Base-by-base conservation (phyloP, 768 basidiomycete genomes). In the Roridomyces roridus region DNA sequence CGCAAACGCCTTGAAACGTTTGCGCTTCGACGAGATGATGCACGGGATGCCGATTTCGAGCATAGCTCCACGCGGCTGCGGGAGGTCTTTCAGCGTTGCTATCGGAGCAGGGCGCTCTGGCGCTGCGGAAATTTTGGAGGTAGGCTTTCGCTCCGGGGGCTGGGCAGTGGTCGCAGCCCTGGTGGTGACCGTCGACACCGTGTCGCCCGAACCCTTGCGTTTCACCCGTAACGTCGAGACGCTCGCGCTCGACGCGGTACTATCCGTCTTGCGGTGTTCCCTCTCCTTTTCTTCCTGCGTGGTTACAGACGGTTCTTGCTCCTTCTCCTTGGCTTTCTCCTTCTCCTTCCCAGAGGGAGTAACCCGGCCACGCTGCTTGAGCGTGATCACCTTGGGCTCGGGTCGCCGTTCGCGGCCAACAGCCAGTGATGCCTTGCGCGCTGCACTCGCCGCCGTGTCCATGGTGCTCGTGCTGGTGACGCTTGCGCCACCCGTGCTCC, bases 11-110 rank as follows among this genome's bases (percentile, higher is more conserved):
- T 89, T 87, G 80, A 95, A 93, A 9, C 92, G 83, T 59, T 88
- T 87, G 34, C 89, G 82, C 68, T 91, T 90, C 37, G 87, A 89
- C 3, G 91, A 84, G 60, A 95, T 89, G 69, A 95, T 93, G 74
- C 94, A 95, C 0, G 94, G 92, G 29, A 95, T 95, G 9, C 93
- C 93, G 24, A 94, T 86, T 31, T 91, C 88, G 31, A 96, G 83
- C 11, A 86, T 90, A 3, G 87, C 85, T 1, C 93, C 92, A 18
- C 76, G 76, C 11, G 85, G 83, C 6, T 46, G 26, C 6, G 59
- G 46, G 4, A 60, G 46, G 9, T 63, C 73, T 5, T 59, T 59
- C 17, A 63, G 55, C 35, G 60, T 53, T 4, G 69, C 65, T 3
- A 69, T 34, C 53, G 67, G 5, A 58, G 60, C 31, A 46, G 68